phyloP scores from a whole-genome alignment of 2,329 filamentous ascomycete species.

The Pyrenochaeta sp. region DNA sequence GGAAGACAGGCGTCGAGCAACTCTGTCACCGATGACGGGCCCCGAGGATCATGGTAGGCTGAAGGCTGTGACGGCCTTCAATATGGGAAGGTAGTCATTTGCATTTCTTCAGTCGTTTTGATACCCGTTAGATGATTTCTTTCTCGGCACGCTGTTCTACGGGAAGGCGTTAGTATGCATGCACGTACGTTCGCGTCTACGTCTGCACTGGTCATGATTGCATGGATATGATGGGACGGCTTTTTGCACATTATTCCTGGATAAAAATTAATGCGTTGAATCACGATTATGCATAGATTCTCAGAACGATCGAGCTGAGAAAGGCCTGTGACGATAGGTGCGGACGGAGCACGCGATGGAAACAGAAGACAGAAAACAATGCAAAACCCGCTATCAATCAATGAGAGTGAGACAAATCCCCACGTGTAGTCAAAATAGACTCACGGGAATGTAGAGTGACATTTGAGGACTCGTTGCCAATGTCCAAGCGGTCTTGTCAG shows the following conservation, averaged over 20 bases:
- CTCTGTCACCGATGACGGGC: constrained; percentile 26
- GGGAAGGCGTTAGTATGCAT: background rate
- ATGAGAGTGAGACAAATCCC: constrained; percentile 11
- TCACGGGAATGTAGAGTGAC: background rate
- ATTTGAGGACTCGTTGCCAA: constrained; percentile 10
- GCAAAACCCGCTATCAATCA: constrained; percentile 1
- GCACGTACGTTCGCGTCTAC: background rate
- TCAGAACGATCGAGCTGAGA: background rate
- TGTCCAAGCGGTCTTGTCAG: constrained; percentile 23
- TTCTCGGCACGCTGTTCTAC: background rate
- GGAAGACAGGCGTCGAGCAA: constrained; percentile 34
- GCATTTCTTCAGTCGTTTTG: constrained; percentile 18
- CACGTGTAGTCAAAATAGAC: constrained; percentile 16
- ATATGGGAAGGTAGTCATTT: constrained; percentile 5
- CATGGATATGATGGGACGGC: background rate
- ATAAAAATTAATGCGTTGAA: background rate
- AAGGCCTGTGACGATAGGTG: background rate
- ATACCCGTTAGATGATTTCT: constrained; percentile 22
- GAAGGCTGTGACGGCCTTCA: constrained; percentile 8
- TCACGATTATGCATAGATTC: background rate
- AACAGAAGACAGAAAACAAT: background rate
- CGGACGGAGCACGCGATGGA: constrained; percentile 6
- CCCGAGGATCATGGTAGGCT: constrained; percentile 11
- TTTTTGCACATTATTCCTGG: background rate
- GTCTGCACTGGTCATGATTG: background rate